phyloP scores from a whole-genome alignment of 1,284 basidiomycete genomes.

The Apiotrichum akiyoshidainum region DNA sequence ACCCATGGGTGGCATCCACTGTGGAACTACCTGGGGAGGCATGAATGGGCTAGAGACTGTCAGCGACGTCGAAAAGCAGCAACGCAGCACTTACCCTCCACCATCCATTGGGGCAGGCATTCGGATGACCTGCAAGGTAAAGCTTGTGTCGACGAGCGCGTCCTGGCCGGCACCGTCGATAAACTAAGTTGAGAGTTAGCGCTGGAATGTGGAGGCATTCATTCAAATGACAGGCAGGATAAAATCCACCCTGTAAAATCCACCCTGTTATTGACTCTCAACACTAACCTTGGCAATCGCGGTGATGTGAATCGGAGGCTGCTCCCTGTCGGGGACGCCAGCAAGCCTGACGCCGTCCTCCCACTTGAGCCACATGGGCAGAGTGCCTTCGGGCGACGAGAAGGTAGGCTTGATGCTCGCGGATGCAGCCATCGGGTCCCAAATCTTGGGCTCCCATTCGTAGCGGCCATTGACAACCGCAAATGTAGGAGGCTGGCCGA shows the following conservation, averaged over 20 bases:
- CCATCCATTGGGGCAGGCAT: conserved; percentile 10
- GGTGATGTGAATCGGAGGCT: conserved; percentile 28
- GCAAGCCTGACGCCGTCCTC: conserved; percentile 60
- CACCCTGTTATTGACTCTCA: background rate
- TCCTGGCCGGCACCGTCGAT: conserved; percentile 34
- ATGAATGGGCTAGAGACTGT: background rate
- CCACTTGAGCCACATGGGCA: conserved; percentile 86
- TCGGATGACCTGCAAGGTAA: conserved; percentile 32
- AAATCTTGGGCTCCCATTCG: conserved; percentile 90
- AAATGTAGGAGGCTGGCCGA: conserved; percentile 72
- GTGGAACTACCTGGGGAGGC: background rate
- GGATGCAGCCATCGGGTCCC: conserved; percentile 90
- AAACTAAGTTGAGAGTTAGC: conserved; percentile 15
- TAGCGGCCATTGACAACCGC: conserved; percentile 74
- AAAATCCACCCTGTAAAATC: background rate
- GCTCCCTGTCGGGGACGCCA: conserved; percentile 30
- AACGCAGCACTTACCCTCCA: background rate
- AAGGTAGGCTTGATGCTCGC: conserved; percentile 72
- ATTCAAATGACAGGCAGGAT: no score
- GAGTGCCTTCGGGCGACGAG: conserved; percentile 63
- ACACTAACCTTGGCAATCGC: conserved; percentile 31
- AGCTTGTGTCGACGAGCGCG: conserved; percentile 30
- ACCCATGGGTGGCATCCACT: conserved; percentile 4
- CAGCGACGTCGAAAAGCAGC: no score
- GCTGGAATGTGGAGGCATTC: no score